Base-by-base conservation (phyloP, 352 stramenopile genomes). In the Pseudoperonospora humuli region DNA sequence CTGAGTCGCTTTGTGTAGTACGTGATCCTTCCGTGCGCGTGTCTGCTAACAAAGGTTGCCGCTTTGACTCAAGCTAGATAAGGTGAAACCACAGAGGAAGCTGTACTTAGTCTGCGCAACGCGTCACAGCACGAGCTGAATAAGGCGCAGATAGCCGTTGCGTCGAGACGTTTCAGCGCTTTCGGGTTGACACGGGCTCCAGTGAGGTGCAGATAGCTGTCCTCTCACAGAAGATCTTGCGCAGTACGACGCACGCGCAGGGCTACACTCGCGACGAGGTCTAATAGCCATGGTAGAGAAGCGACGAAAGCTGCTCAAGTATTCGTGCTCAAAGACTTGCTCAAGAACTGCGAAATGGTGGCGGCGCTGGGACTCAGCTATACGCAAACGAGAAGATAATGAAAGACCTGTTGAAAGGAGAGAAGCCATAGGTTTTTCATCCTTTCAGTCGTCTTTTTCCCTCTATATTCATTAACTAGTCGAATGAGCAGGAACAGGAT, bases 101-200 rank as follows among this genome's bases (percentile, higher is more conserved):
- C 70, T 15, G 75, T 86, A 48, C 67, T 92, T 34, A 81, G 68
- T 51, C 70, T 92, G 29, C 43, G 48, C 18, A 92, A 92, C 57
- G 80, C 80, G 27, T 84, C 75, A 47, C 77, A 92, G 67, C 73
- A 66, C 42, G 80, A 90, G 40, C 63, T 92, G 27, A 92, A 92
- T 70, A 64, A 92, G 61, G 71, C 75, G 33, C 70, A 87, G 57
- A 67, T 90, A 48, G 66, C 78, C 24, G 75, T 68, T 28, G 77
- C 77, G 86, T 92, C 45, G 62, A 89, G 54, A 87, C 71, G n/a
- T 92, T 92, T 63, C 75, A 92, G 64, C 77, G 80, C 44, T 90
- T 90, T 62, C 80, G 77, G 6, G 77, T 77, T 11, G 80, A 92
- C 61, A 90, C 80, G 28, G 80, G 80, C 36, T 92, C 80, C 38